phyloP scores from a whole-genome alignment of 176 grass and related monocot species.

The Ampelocalamus luodianensis region DNA sequence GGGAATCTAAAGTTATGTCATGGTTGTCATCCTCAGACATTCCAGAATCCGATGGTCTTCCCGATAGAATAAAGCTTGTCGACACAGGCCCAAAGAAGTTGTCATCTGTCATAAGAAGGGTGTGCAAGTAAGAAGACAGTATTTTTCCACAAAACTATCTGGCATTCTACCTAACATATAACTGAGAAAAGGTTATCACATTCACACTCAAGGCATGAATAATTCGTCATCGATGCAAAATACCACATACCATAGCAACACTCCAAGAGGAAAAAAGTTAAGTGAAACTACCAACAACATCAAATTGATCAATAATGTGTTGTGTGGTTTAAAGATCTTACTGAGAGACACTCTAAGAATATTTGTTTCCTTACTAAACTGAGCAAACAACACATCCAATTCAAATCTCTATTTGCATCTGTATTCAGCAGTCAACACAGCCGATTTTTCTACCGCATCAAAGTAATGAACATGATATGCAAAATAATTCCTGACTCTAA shows the following conservation, averaged over 20 bases:
- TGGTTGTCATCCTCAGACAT: constrained; percentile 75
- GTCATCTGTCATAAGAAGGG: constrained; percentile 64
- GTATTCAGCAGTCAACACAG: constrained; percentile 8
- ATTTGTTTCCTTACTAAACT: neutral
- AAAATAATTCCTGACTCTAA: constrained; percentile 3
- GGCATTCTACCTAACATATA: neutral
- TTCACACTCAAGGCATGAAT: neutral
- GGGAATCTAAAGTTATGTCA: constrained; percentile 92
- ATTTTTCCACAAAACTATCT: constrained; percentile 14
- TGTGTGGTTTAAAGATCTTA: neutral
- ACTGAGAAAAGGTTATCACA: constrained; percentile 29
- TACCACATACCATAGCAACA: constrained; percentile 4
- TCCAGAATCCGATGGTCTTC: constrained; percentile 74
- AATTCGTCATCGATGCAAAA: constrained; percentile 2
- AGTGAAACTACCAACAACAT: constrained; percentile 6
- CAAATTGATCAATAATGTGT: constrained; percentile 14
- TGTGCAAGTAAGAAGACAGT: constrained; percentile 28
- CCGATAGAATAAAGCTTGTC: constrained; percentile 74
- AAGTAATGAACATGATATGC: neutral
- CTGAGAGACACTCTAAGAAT: constrained; percentile 25
- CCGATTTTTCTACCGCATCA: neutral
- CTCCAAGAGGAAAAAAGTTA: neutral
- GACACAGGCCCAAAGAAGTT: constrained; percentile 94
- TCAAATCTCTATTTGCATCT: constrained; percentile 4
- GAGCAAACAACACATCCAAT: neutral